Evolutionary conservation across 345 rosid species (phyloP).

Genomic region (Kandelia obovata): DNA sequence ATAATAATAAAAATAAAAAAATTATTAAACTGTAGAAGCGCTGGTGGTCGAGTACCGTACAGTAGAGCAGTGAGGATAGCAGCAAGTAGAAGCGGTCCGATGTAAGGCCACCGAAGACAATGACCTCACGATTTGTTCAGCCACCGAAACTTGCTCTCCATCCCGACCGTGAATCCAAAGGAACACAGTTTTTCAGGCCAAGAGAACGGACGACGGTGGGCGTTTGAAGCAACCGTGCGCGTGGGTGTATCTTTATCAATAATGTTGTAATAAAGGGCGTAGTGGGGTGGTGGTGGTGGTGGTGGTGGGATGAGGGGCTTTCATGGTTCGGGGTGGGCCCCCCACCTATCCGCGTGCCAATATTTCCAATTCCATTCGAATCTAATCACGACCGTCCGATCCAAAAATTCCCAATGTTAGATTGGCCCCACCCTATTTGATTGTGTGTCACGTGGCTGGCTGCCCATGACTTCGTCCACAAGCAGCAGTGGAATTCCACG

Average conservation of each 20-base stretch:
- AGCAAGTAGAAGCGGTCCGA: conserved; percentile 33
- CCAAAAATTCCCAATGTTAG: background rate
- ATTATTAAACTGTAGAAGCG: too few species aligned
- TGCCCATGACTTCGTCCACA: conserved; percentile 36
- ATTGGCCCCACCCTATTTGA: background rate
- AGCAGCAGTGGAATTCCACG: conserved; percentile 37
- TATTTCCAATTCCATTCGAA: conserved; percentile 15
- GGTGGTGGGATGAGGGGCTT: conserved; percentile 21
- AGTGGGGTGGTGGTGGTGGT: conserved; percentile 16
- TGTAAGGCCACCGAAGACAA: conserved; percentile 7
- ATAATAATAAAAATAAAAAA: too few species aligned
- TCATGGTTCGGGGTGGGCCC: conserved; percentile 14
- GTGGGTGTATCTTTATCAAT: too few species aligned
- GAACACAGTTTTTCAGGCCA: too few species aligned
- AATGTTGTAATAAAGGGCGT: too few species aligned
- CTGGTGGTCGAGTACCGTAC: too few species aligned
- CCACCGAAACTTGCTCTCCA: conserved; percentile 6
- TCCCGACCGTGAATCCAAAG: too few species aligned
- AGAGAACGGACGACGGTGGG: too few species aligned
- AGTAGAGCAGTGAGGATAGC: background rate
- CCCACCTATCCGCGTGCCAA: conserved; percentile 28
- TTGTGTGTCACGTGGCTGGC: conserved; percentile 29
- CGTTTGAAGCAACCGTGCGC: too few species aligned
- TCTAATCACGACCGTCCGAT: conserved; percentile 33
- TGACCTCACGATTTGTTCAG: background rate